phyloP scores from a whole-genome alignment of 129 eudicot species.

The Flaveria ramosissima region DNA sequence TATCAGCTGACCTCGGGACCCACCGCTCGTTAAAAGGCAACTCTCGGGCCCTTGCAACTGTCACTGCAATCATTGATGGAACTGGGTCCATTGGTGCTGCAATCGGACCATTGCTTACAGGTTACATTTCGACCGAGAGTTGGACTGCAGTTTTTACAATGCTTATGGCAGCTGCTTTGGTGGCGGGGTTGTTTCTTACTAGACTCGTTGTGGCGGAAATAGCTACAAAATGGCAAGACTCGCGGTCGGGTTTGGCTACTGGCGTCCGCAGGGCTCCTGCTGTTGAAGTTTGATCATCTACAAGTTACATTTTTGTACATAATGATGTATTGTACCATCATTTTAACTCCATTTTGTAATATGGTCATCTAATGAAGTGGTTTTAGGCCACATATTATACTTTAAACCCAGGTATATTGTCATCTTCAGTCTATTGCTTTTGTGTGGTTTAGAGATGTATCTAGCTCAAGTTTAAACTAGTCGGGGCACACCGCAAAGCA shows the following conservation, averaged over 20 bases:
- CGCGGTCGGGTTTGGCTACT: slow-evolving; percentile 29
- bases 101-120: slow-evolving; percentile 85
- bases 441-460: slow-evolving; percentile 5
- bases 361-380: too few relatives aligned
- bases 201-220: slow-evolving; percentile 78
- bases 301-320: slow-evolving; percentile 16
- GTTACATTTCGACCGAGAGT: slow-evolving; percentile 72
- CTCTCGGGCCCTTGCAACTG: slow-evolving; percentile 87
- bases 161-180: slow-evolving; percentile 70
- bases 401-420: slow-evolving; percentile 20
- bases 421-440: background rate
- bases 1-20: slow-evolving; percentile 96
- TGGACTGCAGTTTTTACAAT: slow-evolving; percentile 88
- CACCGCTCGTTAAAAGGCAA: slow-evolving; percentile 85
- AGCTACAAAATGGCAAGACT: slow-evolving; percentile 53
- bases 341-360: slow-evolving; percentile 23
- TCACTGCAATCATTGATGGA: slow-evolving; percentile 93
- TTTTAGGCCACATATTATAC: too few relatives aligned
- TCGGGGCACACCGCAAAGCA: background rate
- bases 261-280: slow-evolving; percentile 32
- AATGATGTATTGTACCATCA: slow-evolving; percentile 14
- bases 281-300: slow-evolving; percentile 42
- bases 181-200: slow-evolving; percentile 86
- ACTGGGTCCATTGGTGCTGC: slow-evolving; percentile 98
- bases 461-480: background rate